A percentile compares a stretch with the other conserved stretches of the same genome.
phyloP scores from a whole-genome alignment of 495 filamentous ascomycete species.

The Lepidopterella palustris region DNA sequence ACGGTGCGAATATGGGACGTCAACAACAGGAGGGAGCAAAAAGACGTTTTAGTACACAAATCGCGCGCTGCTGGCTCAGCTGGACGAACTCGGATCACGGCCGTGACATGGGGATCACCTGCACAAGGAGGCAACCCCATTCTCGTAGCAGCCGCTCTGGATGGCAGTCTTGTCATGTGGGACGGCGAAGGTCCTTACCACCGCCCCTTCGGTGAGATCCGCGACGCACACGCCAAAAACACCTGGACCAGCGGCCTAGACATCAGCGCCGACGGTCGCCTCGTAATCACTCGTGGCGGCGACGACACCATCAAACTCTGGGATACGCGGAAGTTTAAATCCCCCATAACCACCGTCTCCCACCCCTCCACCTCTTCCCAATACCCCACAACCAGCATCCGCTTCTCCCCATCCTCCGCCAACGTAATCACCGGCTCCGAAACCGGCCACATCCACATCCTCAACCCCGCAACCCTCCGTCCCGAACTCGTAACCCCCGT shows the following conservation, averaged over 20 bases:
- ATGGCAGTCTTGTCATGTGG: slow-evolving; percentile 91
- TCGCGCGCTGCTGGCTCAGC: slow-evolving; percentile 78
- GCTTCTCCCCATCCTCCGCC: slow-evolving; percentile 74
- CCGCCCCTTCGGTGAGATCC: slow-evolving; percentile 79
- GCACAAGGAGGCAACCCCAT: slow-evolving; percentile 69
- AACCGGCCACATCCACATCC: slow-evolving; percentile 80
- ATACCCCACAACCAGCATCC: slow-evolving; percentile 77
- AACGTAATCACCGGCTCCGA: slow-evolving; percentile 84
- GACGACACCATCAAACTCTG: slow-evolving; percentile 82
- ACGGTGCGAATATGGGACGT: slow-evolving; percentile 96
- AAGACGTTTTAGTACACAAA: slow-evolving; percentile 91
- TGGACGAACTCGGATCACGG: slow-evolving; percentile 88
- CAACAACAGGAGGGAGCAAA: slow-evolving; percentile 77
- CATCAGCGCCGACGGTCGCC: slow-evolving; percentile 81
- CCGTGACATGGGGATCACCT: slow-evolving; percentile 78
- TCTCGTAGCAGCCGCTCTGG: slow-evolving; percentile 79
- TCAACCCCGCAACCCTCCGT: slow-evolving; percentile 82
- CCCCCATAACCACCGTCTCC: slow-evolving; percentile 69
- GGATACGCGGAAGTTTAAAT: slow-evolving; percentile 95
- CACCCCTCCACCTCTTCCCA: slow-evolving; percentile 77
- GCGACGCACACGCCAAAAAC: slow-evolving; percentile 71
- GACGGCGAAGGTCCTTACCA: slow-evolving; percentile 78
- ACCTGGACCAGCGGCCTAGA: slow-evolving; percentile 95
- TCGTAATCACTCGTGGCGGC: slow-evolving; percentile 82
- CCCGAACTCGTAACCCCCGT: slow-evolving; percentile 80